Percentiles rank a stretch among this genome's conserved stretches.
Evolutionary conservation across 768 basidiomycete species (phyloP).

Genomic region (Mycena venus): DNA sequence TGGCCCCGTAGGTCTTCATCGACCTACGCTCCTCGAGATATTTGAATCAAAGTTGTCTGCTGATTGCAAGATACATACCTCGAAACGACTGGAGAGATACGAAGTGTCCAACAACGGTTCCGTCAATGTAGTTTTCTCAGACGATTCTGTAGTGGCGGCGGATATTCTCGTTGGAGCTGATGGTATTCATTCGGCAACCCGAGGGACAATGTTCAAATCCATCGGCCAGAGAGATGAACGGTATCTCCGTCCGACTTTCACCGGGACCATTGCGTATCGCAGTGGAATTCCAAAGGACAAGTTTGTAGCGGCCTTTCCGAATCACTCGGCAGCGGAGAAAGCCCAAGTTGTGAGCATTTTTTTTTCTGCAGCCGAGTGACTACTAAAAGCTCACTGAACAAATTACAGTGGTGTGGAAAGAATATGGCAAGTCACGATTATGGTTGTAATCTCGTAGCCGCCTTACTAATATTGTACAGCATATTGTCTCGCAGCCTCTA

Average conservation of each 20-base stretch:
- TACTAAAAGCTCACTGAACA: background rate
- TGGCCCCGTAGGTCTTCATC: constrained; percentile 39
- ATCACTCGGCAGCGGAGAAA: constrained; percentile 27
- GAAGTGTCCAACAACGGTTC: constrained; percentile 1
- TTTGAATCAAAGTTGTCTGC: constrained; percentile 35
- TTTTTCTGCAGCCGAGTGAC: background rate
- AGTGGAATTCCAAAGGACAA: constrained; percentile 13
- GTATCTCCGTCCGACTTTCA: constrained; percentile 31
- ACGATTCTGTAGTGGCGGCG: constrained; percentile 42
- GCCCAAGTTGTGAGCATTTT: constrained; percentile 30
- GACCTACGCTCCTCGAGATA: constrained; percentile 41
- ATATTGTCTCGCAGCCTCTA: constrained; percentile 42
- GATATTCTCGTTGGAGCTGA: constrained; percentile 59
- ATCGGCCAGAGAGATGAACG: constrained; percentile 16
- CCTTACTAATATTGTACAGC: constrained; percentile 15
- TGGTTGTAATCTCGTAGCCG: background rate
- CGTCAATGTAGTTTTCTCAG: constrained; percentile 38
- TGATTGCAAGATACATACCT: constrained; percentile 43
- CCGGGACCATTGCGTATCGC: constrained; percentile 36
- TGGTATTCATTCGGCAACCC: constrained; percentile 49
- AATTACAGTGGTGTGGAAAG: constrained; percentile 37
- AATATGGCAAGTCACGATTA: constrained; percentile 18
- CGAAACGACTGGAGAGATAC: constrained; percentile 34
- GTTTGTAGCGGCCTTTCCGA: constrained; percentile 24
- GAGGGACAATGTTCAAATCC: constrained; percentile 37